These are phyloP conservation scores for Pochonia chlamydosporia DNA, from an alignment of 2,329 filamentous ascomycete species.

Conservation along the genomic window DNA sequence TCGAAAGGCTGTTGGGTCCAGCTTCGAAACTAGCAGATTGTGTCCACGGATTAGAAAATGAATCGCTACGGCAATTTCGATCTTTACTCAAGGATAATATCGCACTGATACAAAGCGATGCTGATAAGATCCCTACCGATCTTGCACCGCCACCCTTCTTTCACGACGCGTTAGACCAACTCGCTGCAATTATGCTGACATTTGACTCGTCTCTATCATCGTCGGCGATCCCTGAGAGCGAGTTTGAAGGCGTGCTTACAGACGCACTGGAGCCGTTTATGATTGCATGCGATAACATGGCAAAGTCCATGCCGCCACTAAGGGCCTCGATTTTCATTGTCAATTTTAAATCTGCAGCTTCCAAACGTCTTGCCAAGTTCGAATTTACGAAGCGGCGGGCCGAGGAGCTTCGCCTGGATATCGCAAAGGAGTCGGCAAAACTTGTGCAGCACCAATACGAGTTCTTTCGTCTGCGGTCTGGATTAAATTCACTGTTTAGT, in stretches of 20 bases:
- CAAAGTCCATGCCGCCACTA: constrained; percentile 53
- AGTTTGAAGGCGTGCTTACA: constrained; percentile 68
- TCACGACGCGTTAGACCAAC: constrained; percentile 69
- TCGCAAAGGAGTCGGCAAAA: constrained; percentile 48
- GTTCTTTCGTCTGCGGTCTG: constrained; percentile 72
- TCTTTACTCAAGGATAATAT: constrained; percentile 76
- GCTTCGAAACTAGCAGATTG: constrained; percentile 65
- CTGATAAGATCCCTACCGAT: constrained; percentile 64
- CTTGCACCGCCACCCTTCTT: constrained; percentile 76
- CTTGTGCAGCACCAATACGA: constrained; percentile 63
- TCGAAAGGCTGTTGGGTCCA: constrained; percentile 68
- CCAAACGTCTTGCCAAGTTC: constrained; percentile 49
- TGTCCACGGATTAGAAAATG: constrained; percentile 63
- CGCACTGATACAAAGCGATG: constrained; percentile 65
- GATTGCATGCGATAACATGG: constrained; percentile 64
- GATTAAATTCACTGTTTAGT: constrained; percentile 56
- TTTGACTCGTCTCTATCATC: constrained; percentile 75
- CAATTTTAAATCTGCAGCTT: constrained; percentile 62
- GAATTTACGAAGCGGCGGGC: constrained; percentile 57
- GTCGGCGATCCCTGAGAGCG: constrained; percentile 52
- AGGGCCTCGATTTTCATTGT: constrained; percentile 63
- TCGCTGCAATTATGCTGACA: constrained; percentile 75
- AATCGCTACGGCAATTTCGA: constrained; percentile 77
- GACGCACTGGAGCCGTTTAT: constrained; percentile 86
- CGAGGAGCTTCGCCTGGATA: constrained; percentile 48